phyloP scores from a whole-genome alignment of 192 early-diverging fungal species.

The Coemansia sp. region DNA sequence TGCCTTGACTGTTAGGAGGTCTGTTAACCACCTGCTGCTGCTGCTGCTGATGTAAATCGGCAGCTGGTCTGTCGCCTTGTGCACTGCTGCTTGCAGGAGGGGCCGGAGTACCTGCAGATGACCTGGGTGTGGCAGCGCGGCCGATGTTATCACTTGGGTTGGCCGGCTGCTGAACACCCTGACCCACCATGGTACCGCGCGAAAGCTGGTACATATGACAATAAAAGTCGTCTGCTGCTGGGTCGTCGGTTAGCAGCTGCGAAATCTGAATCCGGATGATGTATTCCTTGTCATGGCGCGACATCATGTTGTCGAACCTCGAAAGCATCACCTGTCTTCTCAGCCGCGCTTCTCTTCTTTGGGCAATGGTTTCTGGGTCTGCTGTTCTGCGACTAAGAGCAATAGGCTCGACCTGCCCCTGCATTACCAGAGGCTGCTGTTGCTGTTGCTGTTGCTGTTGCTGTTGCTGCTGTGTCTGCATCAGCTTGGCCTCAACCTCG shows the following conservation, averaged over 20 bases:
- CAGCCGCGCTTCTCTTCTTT: conserved; percentile 35
- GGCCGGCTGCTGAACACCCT: conserved; percentile 4
- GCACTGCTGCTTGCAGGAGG: not conserved
- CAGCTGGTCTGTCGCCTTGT: not conserved
- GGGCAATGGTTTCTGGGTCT: conserved; percentile 28
- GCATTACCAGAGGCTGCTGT: not conserved
- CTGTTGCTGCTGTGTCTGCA: conserved; percentile 15
- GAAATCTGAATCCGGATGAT: conserved; percentile 94
- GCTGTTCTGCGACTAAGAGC: conserved; percentile 9
- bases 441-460: conserved; percentile 9
- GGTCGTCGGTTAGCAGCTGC: conserved; percentile 92
- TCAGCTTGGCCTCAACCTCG: conserved; percentile 12
- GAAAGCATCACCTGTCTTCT: conserved; percentile 59
- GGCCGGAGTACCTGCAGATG: not conserved
- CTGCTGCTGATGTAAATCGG: conserved; percentile 16
- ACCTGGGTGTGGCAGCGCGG: not conserved
- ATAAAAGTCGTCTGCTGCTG: conserved; percentile 94
- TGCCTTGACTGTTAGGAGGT: conserved; percentile 8
- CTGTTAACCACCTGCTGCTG: conserved; percentile 21
- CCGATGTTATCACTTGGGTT: not conserved
- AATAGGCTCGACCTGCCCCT: not conserved
- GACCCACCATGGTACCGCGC: conserved; percentile 40
- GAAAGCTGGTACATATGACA: conserved; percentile 87
- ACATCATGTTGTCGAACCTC: conserved; percentile 88
- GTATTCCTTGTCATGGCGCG: conserved; percentile 89